Evolutionary conservation across 306 rosid genomes (phyloP), one percentile per base, ranked within the genome.

Genomic region (Quercus berberidifolia): DNA sequence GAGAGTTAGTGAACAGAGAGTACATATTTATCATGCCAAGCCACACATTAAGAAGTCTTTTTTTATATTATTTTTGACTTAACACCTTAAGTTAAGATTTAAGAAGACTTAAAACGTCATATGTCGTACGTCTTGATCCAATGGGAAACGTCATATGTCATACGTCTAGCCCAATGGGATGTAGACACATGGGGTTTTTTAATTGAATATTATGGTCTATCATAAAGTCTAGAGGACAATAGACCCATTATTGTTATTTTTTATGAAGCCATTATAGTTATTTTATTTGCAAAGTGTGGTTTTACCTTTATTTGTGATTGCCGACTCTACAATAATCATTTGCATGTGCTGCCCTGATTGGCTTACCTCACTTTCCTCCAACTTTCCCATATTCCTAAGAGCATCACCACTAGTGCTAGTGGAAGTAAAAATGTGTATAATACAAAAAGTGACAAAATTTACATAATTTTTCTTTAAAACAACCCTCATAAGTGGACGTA

Each of bases 401-500:
- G 46, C 46, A 41, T 41, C 46, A 41, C 0, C 10, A 0, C 0
- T 2, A 0, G 10, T 38, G 0, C 0, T 1, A 0, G 10, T 38
- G 11, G 11, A 41, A 38, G 11, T 41, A 41, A 7, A 41, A 41
- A 41, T 0, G 11, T 8, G 46, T 41, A 41, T 8, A 0, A 38
- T 38, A 7, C 10, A 38, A 38, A 38, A 38, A 7, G 11, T 7
- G 46, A 7, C 1, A 38, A 38, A 38, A 38, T 38, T 8, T 38
- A 38, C 1, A 2, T 0, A 38, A 6, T 1, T 35, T 35, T 35
- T 30, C 0, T 6, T 1, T 0, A 1, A 6, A 38, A 7, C 1
- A 7, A 7, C 1, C 0, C 0, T 0, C 11, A 7, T 2, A 0
- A 7, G 1, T 38, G 0, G 3, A 7, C 2, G 11, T 6, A 38